Evolutionary conservation across 768 basidiomycete species (phyloP).

Genomic region (Tubosaeta brunneosetosa): DNA sequence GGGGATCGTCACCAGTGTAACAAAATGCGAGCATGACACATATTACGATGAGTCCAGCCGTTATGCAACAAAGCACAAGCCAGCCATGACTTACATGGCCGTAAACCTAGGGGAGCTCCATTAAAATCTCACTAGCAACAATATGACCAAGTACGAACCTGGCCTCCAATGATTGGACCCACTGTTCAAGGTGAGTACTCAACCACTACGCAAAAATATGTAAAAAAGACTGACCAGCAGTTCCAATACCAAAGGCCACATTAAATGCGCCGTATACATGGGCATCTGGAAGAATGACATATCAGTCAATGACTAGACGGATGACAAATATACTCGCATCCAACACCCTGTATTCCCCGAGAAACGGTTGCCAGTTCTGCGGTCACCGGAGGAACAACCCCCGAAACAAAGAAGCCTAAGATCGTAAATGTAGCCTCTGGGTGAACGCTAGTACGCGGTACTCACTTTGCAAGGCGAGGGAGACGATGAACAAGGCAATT

Average conservation of each 20-base stretch:
- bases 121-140: neutral
- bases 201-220: neutral
- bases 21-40: conserved; percentile 38
- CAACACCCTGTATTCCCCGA: conserved; percentile 54
- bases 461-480: conserved; percentile 55
- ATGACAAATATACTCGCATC: conserved; percentile 45
- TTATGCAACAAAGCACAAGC: conserved; percentile 51
- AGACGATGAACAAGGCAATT: conserved; percentile 34
- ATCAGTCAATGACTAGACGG: neutral
- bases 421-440: neutral
- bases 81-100: conserved; percentile 53
- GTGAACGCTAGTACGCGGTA: neutral
- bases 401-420: conserved; percentile 59
- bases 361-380: conserved; percentile 64
- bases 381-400: conserved; percentile 55
- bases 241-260: conserved; percentile 62
- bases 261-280: conserved; percentile 76
- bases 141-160: conserved; percentile 36
- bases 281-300: conserved; percentile 42
- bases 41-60: conserved; percentile 38
- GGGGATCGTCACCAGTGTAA: conserved; percentile 47
- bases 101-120: conserved; percentile 45
- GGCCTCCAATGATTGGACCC: conserved; percentile 67
- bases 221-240: conserved; percentile 42
- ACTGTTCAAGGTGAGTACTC: conserved; percentile 35